These are phyloP conservation scores for Cladosporium sp. DNA, from an alignment of 2,329 filamentous ascomycete genomes.

Conservation along the genomic window DNA sequence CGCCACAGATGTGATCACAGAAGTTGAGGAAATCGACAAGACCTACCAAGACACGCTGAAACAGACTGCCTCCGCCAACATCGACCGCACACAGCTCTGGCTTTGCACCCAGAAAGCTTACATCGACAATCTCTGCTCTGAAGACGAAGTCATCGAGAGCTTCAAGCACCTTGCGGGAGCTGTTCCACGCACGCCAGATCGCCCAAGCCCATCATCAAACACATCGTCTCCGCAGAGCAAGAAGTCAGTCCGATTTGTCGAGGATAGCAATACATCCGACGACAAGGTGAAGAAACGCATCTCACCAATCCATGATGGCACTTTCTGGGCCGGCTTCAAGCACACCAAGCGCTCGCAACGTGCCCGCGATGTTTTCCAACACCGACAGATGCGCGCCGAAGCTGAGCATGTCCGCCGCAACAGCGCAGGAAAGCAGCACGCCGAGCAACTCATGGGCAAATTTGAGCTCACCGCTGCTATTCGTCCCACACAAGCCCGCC, in stretches of 20 bases:
- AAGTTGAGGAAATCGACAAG: slow-evolving; percentile 59
- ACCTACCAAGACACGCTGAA: slow-evolving; percentile 74
- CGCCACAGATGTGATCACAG: slow-evolving; percentile 36
- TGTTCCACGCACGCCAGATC: slow-evolving; percentile 34
- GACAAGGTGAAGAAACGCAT: slow-evolving; percentile 32
- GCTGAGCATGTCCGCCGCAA: slow-evolving; percentile 81
- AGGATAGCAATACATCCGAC: slow-evolving; percentile 9
- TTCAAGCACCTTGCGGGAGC: slow-evolving; percentile 34
- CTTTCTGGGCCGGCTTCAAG: slow-evolving; percentile 77
- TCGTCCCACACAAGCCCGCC: slow-evolving; percentile 44
- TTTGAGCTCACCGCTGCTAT: slow-evolving; percentile 66
- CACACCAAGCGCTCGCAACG: slow-evolving; percentile 60
- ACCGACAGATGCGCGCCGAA: slow-evolving; percentile 82
- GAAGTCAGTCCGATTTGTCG: slow-evolving; percentile 71
- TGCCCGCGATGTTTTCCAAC: slow-evolving; percentile 75
- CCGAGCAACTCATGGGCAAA: slow-evolving; percentile 80
- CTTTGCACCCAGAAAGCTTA: slow-evolving; percentile 79
- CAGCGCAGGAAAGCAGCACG: slow-evolving; percentile 70
- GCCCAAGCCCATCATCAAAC: slow-evolving; percentile 24
- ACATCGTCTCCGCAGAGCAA: slow-evolving; percentile 50
- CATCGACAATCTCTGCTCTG: slow-evolving; percentile 34
- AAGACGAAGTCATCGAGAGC: slow-evolving; percentile 31
- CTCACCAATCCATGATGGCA: slow-evolving; percentile 44
- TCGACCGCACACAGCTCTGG: slow-evolving; percentile 86
- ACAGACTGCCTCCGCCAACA: slow-evolving; percentile 67